Percentiles rank a stretch among this genome's conserved stretches.
Conservation (phyloP, 129 eudicot genomes). For the Tagetes patula region DNA sequence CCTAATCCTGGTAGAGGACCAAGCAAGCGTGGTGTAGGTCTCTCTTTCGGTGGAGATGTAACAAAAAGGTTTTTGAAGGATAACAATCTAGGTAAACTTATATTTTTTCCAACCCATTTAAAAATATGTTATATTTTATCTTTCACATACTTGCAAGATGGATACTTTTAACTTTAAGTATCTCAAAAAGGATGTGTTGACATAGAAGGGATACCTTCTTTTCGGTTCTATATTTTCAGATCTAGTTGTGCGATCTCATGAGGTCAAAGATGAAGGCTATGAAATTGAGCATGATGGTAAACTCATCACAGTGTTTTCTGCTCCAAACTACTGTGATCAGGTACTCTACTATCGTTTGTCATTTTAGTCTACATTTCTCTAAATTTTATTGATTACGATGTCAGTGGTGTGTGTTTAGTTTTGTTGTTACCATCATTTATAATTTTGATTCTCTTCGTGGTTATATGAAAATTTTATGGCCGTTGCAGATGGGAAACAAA, state of each 20-base stretch:
- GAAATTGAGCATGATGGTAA: constrained; percentile 96
- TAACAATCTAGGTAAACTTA: constrained; percentile 66
- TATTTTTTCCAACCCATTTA: not conserved
- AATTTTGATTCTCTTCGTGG: not conserved
- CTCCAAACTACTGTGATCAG: constrained; percentile 99
- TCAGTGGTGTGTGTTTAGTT: not conserved
- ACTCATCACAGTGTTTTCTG: constrained; percentile 93
- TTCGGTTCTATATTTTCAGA: constrained; percentile 40
- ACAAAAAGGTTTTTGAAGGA: constrained; percentile 91
- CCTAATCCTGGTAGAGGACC: constrained; percentile 97
- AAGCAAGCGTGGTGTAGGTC: constrained; percentile 99
- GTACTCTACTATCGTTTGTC: constrained; percentile 30
- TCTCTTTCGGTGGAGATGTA: constrained; percentile 89
- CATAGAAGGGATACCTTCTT: not conserved
- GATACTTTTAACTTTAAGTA: not conserved
- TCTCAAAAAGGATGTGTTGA: not conserved
- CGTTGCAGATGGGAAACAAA: constrained; percentile 97
- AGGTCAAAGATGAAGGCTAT: constrained; percentile 98
- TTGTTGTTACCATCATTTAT: not conserved
- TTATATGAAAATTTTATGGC: not conserved
- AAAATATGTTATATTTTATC: not conserved
- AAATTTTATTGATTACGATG: not conserved
- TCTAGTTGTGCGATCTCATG: constrained; percentile 93
- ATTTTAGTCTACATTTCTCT: not conserved
- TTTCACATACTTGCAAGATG: not conserved